phyloP scores from a whole-genome alignment of 371 early-diverging fungal genomes.

The Mortierella sp. region DNA sequence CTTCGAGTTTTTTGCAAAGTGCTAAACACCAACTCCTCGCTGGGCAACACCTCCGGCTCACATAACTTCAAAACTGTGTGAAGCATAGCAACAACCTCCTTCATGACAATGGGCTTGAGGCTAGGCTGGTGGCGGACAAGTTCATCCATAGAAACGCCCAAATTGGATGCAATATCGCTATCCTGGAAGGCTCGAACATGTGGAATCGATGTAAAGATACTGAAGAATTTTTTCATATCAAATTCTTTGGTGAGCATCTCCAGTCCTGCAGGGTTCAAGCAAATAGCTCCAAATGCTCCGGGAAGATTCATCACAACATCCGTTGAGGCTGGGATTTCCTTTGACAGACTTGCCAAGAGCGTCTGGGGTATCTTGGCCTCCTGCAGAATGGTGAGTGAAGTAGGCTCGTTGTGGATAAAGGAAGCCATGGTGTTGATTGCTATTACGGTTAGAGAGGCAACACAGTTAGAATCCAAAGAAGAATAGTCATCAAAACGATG shows the following conservation, averaged over 20 bases:
- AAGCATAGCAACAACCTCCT: constrained; percentile 75
- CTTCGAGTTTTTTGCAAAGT: constrained; percentile 51
- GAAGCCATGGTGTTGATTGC: constrained; percentile 94
- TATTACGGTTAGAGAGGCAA: constrained; percentile 10
- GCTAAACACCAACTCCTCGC: constrained; percentile 58
- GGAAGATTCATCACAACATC: constrained; percentile 87
- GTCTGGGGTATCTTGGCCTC: constrained; percentile 88
- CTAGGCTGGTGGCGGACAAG: constrained; percentile 95
- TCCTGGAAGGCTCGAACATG: constrained; percentile 83
- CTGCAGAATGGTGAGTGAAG: constrained; percentile 90
- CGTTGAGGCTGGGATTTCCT: constrained; percentile 75
- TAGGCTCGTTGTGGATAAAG: constrained; percentile 97
- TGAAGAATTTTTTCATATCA: constrained; percentile 80
- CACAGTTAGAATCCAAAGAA: not conserved
- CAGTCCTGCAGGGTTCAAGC: constrained; percentile 88
- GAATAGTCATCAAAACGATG: not conserved
- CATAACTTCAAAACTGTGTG: constrained; percentile 63
- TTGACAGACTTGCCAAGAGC: constrained; percentile 75
- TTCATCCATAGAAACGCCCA: constrained; percentile 94
- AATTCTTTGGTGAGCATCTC: constrained; percentile 80
- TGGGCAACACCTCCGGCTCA: constrained; percentile 48
- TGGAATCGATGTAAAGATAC: constrained; percentile 79
- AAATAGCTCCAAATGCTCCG: constrained; percentile 95
- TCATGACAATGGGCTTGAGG: constrained; percentile 75
- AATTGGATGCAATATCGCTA: constrained; percentile 78